Conservation (phyloP, 345 rosid genomes). For the Punica granatum region DNA sequence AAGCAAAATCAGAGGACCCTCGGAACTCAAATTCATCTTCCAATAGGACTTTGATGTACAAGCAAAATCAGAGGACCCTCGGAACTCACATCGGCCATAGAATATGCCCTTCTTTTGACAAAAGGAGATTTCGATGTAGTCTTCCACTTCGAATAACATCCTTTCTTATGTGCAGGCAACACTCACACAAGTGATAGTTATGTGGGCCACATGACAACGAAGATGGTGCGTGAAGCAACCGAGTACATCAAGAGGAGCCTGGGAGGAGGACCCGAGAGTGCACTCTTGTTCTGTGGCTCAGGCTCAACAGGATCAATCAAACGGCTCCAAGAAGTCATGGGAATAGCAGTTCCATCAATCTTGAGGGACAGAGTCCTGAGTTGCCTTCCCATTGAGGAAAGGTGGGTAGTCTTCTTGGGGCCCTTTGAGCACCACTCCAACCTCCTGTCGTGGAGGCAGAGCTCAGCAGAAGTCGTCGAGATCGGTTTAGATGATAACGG, state of each 20-base stretch:
- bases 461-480: slow-evolving; percentile 50
- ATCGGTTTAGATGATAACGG: slow-evolving; percentile 36
- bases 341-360: slow-evolving; percentile 37
- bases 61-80: too few relatives aligned
- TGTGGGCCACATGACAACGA: slow-evolving; percentile 46
- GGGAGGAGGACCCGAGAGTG: slow-evolving; percentile 40
- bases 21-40: too few relatives aligned
- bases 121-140: too few relatives aligned
- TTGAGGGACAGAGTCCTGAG: slow-evolving; percentile 24
- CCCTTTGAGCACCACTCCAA: slow-evolving; percentile 67
- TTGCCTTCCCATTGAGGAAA: slow-evolving; percentile 29
- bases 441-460: slow-evolving; percentile 58
- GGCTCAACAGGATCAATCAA: slow-evolving; percentile 51
- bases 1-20: too few relatives aligned
- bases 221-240: slow-evolving; percentile 35
- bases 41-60: not conserved
- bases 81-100: too few relatives aligned
- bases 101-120: too few relatives aligned
- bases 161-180: slow-evolving; percentile 28
- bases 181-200: slow-evolving; percentile 46
- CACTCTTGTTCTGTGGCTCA: slow-evolving; percentile 41
- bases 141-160: not conserved
- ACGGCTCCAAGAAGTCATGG: slow-evolving; percentile 53
- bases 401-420: slow-evolving; percentile 54
- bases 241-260: slow-evolving; percentile 40